Conservation (phyloP, 176 grass and related monocot species). For the Hyparrhenia diplandra region DNA sequence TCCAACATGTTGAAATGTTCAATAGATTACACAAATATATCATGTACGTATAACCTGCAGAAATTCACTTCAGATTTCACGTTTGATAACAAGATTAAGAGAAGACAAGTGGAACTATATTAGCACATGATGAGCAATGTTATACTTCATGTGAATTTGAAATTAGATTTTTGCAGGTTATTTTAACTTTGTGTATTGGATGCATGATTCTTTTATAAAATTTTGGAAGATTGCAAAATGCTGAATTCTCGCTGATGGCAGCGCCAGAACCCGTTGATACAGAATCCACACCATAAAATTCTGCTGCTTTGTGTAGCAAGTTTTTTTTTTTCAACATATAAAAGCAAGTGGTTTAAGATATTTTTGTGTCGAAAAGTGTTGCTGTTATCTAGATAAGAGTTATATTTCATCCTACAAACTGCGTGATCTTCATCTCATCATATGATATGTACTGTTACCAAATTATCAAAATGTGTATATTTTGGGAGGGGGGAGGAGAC, state of each 20-base stretch:
- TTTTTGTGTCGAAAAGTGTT: neutral
- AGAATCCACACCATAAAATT: neutral
- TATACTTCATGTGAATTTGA: neutral
- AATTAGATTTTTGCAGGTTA: neutral
- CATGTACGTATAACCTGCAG: neutral
- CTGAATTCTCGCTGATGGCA: neutral
- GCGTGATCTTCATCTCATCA: neutral
- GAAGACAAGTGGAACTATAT: neutral
- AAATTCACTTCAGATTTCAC: neutral
- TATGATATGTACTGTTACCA: neutral
- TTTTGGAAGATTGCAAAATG: neutral
- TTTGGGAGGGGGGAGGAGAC: neutral
- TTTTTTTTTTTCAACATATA: neutral
- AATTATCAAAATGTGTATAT: slow-evolving; percentile 16
- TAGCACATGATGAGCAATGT: neutral
- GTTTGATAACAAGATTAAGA: neutral
- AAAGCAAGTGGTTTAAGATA: neutral
- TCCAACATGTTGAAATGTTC: neutral
- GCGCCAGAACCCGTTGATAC: neutral
- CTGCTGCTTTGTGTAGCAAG: neutral
- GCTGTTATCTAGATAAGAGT: neutral
- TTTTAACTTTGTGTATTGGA: neutral
- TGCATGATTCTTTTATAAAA: neutral
- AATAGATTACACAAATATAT: neutral
- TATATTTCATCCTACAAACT: neutral